Conservation (phyloP, 176 grass and related monocot genomes). For the Eremochloa ophiuroides region DNA sequence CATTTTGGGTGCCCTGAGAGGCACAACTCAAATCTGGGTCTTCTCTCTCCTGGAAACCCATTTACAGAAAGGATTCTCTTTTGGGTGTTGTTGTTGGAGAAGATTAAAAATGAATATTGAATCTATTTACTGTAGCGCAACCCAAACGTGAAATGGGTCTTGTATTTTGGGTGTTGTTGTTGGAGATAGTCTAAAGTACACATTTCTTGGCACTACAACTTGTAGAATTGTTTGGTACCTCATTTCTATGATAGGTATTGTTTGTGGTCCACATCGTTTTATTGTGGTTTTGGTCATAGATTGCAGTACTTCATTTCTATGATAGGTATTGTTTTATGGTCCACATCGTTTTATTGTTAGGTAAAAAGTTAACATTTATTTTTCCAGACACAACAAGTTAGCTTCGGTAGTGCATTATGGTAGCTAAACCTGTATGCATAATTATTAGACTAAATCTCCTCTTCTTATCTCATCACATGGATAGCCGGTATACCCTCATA, state of each 20-base stretch:
- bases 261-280: neutral
- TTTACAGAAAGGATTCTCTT: no score
- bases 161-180: no score
- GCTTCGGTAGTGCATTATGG: neutral
- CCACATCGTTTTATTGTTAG: neutral
- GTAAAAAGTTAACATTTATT: neutral
- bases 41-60: no score
- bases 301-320: neutral
- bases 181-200: no score
- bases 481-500: neutral
- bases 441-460: neutral
- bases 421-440: neutral
- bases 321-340: conserved; percentile 5
- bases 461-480: neutral
- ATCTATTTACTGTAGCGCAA: no score
- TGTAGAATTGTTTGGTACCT: neutral
- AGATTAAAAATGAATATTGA: no score
- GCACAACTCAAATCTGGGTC: no score
- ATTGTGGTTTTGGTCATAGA: conserved; percentile 9
- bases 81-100: no score
- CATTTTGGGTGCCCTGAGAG: no score
- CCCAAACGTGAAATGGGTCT: no score
- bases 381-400: neutral
- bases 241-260: neutral
- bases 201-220: neutral